A percentile compares a stretch with the other conserved stretches of the same genome.
These are phyloP conservation scores for Diaporthe eres DNA, from an alignment of 2,329 filamentous ascomycete species.

Conservation along the genomic window DNA sequence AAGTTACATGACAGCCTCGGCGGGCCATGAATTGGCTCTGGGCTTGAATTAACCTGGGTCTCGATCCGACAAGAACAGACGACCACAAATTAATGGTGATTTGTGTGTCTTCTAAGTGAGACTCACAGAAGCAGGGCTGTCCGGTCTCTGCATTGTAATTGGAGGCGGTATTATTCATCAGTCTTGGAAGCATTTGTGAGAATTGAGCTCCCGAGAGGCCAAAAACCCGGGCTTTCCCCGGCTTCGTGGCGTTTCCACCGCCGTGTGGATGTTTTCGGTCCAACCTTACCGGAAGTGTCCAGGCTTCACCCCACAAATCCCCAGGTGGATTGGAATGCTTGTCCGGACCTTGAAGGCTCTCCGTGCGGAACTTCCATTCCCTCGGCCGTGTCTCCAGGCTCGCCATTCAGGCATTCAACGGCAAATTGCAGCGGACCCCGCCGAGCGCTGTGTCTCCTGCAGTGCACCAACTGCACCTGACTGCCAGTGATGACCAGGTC, in stretches of 20 bases:
- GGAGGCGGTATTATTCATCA: background rate
- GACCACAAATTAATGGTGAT: too few species aligned
- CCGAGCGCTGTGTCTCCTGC: background rate
- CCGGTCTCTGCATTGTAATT: background rate
- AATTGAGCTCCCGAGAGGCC: background rate
- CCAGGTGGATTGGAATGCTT: constrained; percentile 28
- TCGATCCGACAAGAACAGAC: too few species aligned
- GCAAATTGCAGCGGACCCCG: background rate
- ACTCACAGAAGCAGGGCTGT: background rate
- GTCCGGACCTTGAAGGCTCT: constrained; percentile 1
- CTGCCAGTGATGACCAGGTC: background rate
- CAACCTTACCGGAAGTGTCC: constrained; percentile 13
- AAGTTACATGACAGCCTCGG: too few species aligned
- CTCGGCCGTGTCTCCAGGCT: background rate
- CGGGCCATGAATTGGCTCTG: too few species aligned
- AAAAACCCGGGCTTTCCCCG: constrained; percentile 3
- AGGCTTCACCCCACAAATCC: constrained; percentile 21
- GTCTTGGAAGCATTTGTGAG: background rate
- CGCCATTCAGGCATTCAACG: background rate
- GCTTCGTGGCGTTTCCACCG: background rate
- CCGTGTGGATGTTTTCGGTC: constrained; percentile 7
- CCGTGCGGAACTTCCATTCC: background rate
- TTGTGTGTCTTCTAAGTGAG: too few species aligned
- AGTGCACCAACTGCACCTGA: background rate
- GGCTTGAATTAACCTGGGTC: too few species aligned